These are phyloP conservation scores for Patellifolia procumbens DNA, from an alignment of 179 eudicot genomes.

Conservation along the genomic window DNA sequence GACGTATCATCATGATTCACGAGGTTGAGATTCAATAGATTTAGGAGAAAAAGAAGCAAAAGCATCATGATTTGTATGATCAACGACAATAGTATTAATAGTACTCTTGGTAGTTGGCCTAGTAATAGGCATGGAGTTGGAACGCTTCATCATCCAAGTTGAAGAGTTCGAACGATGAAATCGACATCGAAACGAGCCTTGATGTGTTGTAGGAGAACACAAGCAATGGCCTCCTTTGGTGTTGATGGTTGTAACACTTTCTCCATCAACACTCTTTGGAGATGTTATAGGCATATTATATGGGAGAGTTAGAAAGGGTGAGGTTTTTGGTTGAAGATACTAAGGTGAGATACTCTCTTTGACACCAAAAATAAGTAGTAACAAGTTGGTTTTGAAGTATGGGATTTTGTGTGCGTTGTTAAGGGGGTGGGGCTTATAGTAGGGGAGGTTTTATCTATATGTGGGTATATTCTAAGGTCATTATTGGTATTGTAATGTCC, in stretches of 20 bases:
- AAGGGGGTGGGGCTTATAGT: slow-evolving; percentile 16
- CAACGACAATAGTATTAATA: slow-evolving; percentile 30
- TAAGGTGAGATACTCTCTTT: not conserved
- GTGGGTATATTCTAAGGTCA: slow-evolving; percentile 8
- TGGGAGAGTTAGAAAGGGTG: not conserved
- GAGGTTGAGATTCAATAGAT: slow-evolving; percentile 27
- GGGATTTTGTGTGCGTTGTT: not conserved
- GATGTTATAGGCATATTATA: slow-evolving; percentile 25
- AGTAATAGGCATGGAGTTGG: slow-evolving; percentile 59
- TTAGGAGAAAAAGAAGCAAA: slow-evolving; percentile 37
- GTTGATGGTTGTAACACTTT: slow-evolving; percentile 16
- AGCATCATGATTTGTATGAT: not conserved
- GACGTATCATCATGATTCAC: no score
- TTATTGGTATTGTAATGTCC: slow-evolving; percentile 14
- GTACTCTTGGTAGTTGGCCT: slow-evolving; percentile 22
- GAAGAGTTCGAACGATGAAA: slow-evolving; percentile 47
- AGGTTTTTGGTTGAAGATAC: not conserved
- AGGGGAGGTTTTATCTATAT: slow-evolving; percentile 31
- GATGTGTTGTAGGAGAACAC: slow-evolving; percentile 79
- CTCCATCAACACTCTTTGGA: slow-evolving; percentile 35
- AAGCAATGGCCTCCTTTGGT: slow-evolving; percentile 51
- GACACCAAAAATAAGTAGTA: not conserved
- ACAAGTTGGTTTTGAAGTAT: slow-evolving; percentile 9
- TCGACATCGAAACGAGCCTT: slow-evolving; percentile 74
- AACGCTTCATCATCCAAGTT: slow-evolving; percentile 38